phyloP scores from a whole-genome alignment of 2,329 filamentous ascomycete species.

The Hawksworthiomyces lignivorus region DNA sequence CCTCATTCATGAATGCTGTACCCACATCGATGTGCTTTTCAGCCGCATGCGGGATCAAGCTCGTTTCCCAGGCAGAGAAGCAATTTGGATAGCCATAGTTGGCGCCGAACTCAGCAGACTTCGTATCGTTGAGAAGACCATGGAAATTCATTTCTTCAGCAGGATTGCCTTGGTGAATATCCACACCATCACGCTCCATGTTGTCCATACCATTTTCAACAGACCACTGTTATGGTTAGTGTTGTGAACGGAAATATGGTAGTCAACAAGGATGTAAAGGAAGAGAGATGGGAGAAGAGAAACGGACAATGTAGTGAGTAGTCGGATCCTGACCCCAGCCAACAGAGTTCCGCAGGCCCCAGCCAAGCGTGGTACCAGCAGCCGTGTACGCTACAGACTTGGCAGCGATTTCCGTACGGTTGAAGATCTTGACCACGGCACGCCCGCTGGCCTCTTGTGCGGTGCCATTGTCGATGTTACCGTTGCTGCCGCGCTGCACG shows the following conservation, averaged over 20 bases:
- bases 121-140: slow-evolving; percentile 49
- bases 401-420: slow-evolving; percentile 23
- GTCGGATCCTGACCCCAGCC: slow-evolving; percentile 57
- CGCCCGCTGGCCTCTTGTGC: slow-evolving; percentile 42
- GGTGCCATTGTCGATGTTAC: slow-evolving; percentile 46
- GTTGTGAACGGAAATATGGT: no score
- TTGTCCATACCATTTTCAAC: slow-evolving; percentile 68
- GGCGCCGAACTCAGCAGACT: slow-evolving; percentile 21
- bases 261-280: slow-evolving; percentile 25
- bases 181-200: slow-evolving; percentile 46
- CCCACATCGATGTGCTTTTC: slow-evolving; percentile 21
- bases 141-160: slow-evolving; percentile 69
- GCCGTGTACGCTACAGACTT: slow-evolving; percentile 30
- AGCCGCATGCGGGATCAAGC: slow-evolving; percentile 25
- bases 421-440: slow-evolving; percentile 50
- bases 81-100: slow-evolving; percentile 61
- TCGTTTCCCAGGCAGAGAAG: slow-evolving; percentile 48
- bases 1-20: slow-evolving; percentile 25
- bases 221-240: no score
- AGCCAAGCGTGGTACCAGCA: slow-evolving; percentile 46
- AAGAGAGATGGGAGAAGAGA: background rate
- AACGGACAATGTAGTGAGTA: slow-evolving; percentile 42
- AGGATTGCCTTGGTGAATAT: slow-evolving; percentile 62
- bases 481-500: slow-evolving; percentile 40
- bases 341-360: slow-evolving; percentile 62